phyloP scores from a whole-genome alignment of 139 green algal species.

The Ettlia oleoabundans region DNA sequence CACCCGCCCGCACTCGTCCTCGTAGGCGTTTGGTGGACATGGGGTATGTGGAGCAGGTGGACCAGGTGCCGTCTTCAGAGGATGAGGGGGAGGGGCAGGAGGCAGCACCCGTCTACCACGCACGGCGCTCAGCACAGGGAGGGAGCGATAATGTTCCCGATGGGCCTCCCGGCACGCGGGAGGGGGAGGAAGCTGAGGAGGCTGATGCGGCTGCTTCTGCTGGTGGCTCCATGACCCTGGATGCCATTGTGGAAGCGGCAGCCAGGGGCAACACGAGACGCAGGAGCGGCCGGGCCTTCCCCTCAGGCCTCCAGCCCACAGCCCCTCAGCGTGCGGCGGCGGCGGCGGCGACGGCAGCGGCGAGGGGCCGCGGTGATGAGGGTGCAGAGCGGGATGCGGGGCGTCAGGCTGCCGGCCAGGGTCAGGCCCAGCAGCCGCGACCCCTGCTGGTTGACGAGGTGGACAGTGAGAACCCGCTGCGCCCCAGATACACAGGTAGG shows the following conservation, averaged over 20 bases:
- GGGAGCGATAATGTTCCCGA: no score
- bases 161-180: no score
- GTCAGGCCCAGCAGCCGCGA: background rate
- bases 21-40: slow-evolving; percentile 20
- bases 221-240: no score
- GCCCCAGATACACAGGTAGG: slow-evolving; percentile 22
- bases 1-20: no score
- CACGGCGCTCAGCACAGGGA: background rate
- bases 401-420: background rate
- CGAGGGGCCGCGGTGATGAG: no score
- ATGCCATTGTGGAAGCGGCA: no score
- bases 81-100: background rate
- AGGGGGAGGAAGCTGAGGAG: background rate
- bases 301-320: no score
- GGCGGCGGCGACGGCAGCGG: no score
- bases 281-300: no score
- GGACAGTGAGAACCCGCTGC: slow-evolving; percentile 23
- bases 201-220: no score
- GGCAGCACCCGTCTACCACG: background rate
- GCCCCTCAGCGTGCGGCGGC: background rate
- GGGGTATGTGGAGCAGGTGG: slow-evolving; percentile 10
- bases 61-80: no score
- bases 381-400: background rate
- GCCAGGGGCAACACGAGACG: no score
- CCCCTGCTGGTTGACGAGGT: background rate